Evolutionary conservation across 306 rosid genomes (phyloP), one percentile per base, ranked within the genome.

Genomic region (Ormosia emarginata): DNA sequence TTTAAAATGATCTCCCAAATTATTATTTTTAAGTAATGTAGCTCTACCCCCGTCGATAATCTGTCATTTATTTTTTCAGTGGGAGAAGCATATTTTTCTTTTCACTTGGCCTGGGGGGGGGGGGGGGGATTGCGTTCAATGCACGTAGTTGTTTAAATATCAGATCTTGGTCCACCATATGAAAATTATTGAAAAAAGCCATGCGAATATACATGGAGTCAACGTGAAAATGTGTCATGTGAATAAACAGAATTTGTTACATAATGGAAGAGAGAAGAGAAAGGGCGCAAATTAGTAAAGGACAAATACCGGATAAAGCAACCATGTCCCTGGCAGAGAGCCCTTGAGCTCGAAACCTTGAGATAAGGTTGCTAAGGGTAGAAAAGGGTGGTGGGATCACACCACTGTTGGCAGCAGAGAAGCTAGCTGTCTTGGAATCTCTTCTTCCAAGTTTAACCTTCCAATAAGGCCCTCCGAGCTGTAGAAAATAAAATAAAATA

Each of bases 391-490:
- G 1, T 69, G 98, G 98, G 11, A 94, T 52, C 5, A 55, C 91
- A 53, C 94, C 92, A 78, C 84, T 90, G 3, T 40, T 74, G 13
- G 97, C 94, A 18, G 2, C 89, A 0, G 52, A 7, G 0, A 87
- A 24, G 86, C 88, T 90, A 0, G 95, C 86, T 58, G 95, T 90
- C 67, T 79, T 86, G 2, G 98, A 88, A 86, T 94, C 98, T 73
- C 97, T 93, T 88, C 98, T 95, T 88, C 98, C 98, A 33, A 95
- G 82, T 80, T 88, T 95, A 33, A 93, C 95, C 2, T 82, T 49
- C 95, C 95, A 95, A 71, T 39, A 44, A n/a, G 98, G 95, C 43
- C 98, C 98, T 79, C 97, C 97, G 13, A 95, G 94, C 98, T 94
- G 63, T 66, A 67, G 0, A 3, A n/a, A 1, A 36, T 56, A 2